Evolutionary conservation across 2,329 filamentous ascomycete genomes (phyloP).

Genomic region (Hymenoscyphus fructigenus): DNA sequence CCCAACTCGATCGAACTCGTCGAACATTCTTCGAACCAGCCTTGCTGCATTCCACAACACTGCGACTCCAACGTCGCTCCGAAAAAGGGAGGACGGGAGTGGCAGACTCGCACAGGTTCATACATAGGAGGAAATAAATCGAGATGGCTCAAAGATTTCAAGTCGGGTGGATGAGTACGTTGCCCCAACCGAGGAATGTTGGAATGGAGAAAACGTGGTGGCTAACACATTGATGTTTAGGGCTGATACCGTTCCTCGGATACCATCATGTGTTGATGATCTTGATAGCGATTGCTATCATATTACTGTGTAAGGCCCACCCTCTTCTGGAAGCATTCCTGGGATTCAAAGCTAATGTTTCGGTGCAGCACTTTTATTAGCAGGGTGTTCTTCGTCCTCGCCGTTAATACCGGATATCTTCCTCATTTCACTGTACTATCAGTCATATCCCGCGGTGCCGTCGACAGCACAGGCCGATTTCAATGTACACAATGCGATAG

Average conservation of each 20-base stretch:
- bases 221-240: slow-evolving; percentile 31
- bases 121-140: slow-evolving; percentile 24
- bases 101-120: slow-evolving; percentile 27
- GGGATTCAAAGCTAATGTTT: slow-evolving; percentile 21
- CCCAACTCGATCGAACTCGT: neutral
- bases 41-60: slow-evolving; percentile 36
- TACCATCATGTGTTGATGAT: slow-evolving; percentile 95
- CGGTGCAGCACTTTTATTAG: slow-evolving; percentile 74
- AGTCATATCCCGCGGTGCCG: slow-evolving; percentile 78
- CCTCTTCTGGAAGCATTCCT: slow-evolving; percentile 3
- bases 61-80: slow-evolving; percentile 35
- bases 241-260: slow-evolving; percentile 67
- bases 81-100: slow-evolving; percentile 36
- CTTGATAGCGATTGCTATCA: slow-evolving; percentile 88
- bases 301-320: slow-evolving; percentile 77
- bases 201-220: slow-evolving; percentile 15
- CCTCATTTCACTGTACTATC: slow-evolving; percentile 92
- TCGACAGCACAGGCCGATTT: slow-evolving; percentile 89
- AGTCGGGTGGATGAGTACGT: slow-evolving; percentile 37
- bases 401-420: slow-evolving; percentile 95
- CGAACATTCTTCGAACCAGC: slow-evolving; percentile 22
- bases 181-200: neutral
- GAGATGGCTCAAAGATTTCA: slow-evolving; percentile 34
- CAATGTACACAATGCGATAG: slow-evolving; percentile 78
- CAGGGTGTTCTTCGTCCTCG: slow-evolving; percentile 95